Base-by-base conservation (phyloP, 2,329 filamentous ascomycete species). In the Curvularia eragrostidis region DNA sequence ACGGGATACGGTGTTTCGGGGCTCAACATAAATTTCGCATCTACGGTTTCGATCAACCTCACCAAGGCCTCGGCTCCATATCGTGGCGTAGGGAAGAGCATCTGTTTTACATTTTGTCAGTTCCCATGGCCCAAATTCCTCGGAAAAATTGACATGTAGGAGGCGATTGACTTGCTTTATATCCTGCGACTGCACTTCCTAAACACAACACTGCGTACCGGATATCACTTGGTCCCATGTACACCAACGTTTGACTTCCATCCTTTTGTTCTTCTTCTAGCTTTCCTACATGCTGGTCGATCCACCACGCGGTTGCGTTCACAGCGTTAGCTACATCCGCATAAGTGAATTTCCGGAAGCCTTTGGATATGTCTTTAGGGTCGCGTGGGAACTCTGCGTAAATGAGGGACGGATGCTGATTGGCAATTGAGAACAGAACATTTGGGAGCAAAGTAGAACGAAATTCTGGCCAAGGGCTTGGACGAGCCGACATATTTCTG, bases 171-270 rank as follows among this genome's bases (percentile, higher is more conserved):
- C 59, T 8, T 59, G 70, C 69, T 53, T 69, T 71, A 36, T 80
- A 78, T 3, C 80, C 79, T 1, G 76, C 72, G 62, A 81, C 79
- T 49, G 77, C 71, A 26, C 59, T 61, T n/a, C 77, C 78, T 21
- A 62, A n/a, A n/a, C 79, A 66, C 1, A 77, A 52, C 3, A 78
- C 30, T 23, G 80, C 72, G 19, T 61, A 70, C 52, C 80, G 77
- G 8, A 75, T 64, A 21, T 77, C 56, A 49, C 80, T 79, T 69
- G 63, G 59, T 3, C 67, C 67, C 28, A 67, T 59, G 41, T 70
- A 70, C 19, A 68, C 51, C 28, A 69, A 56, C 1, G 66, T 69
- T 46, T 68, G 56, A 24, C 77, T 78, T 19, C 60, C 18, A 26
- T 28, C 38, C 23, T 57, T 57, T 5, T 59, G 41, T 5, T 28